A percentile compares a stretch with the other conserved stretches of the same genome.
Conservation (phyloP, 139 green algal species). For the Auxenochlorella protothecoides region DNA sequence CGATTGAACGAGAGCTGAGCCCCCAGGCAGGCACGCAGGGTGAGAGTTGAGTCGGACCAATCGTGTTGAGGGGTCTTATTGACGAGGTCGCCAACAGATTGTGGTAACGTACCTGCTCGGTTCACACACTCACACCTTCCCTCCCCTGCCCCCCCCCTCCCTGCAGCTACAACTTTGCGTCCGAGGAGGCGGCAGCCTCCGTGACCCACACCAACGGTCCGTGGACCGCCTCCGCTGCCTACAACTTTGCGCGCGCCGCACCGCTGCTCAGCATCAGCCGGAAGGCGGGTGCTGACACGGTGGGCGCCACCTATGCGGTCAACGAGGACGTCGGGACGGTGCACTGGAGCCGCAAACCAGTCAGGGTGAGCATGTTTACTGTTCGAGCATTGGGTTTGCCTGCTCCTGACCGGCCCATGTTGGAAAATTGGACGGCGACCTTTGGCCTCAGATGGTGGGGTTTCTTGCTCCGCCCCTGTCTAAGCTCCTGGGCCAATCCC, state of each 20-base stretch:
- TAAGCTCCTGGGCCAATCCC: too few species aligned
- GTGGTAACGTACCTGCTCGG: too few species aligned
- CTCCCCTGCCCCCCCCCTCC: background rate
- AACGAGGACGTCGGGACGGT: background rate
- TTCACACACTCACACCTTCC: too few species aligned
- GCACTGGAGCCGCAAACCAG: background rate
- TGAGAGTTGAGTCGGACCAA: too few species aligned
- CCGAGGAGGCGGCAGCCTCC: conserved; percentile 7
- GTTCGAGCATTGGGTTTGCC: background rate
- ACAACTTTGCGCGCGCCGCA: conserved; percentile 6
- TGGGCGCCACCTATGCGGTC: background rate
- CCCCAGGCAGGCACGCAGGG: too few species aligned
- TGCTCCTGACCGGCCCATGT: background rate
- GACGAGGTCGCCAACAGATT: too few species aligned
- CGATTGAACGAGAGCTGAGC: too few species aligned
- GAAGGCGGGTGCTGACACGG: background rate
- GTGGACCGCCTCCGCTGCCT: conserved; percentile 4
- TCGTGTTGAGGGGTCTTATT: too few species aligned
- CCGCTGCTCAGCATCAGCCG: background rate
- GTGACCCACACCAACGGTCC: conserved; percentile 9
- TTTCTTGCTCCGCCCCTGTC: too few species aligned
- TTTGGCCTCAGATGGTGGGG: too few species aligned
- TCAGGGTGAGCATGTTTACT: background rate
- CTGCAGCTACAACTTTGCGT: conserved; percentile 23
- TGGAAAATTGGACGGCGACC: too few species aligned